Conservation (phyloP, 2,329 filamentous ascomycete genomes). For the Fusarium sp. region DNA sequence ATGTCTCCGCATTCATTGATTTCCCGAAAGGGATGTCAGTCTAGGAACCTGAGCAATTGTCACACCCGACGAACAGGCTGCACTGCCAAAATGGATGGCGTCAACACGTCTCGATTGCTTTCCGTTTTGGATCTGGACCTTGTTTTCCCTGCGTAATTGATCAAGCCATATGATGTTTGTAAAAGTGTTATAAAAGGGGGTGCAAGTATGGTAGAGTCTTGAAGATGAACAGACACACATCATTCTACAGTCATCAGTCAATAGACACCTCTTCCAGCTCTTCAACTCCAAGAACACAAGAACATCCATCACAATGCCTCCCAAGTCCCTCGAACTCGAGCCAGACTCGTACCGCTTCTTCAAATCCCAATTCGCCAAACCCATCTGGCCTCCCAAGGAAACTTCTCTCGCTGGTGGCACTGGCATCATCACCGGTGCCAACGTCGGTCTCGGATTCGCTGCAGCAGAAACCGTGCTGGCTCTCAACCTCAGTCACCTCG, state of each 20-base stretch:
- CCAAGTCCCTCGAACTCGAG: constrained; percentile 39
- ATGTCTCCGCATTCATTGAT: neutral
- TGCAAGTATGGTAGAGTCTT: neutral
- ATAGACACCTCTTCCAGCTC: neutral
- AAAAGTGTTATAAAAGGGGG: constrained; percentile 18
- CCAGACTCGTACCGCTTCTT: constrained; percentile 39
- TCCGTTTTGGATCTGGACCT: constrained; percentile 13
- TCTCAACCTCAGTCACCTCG: constrained; percentile 55
- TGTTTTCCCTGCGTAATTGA: neutral
- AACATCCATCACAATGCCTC: constrained; percentile 35
- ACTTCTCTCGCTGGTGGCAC: constrained; percentile 51
- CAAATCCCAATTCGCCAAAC: constrained; percentile 45
- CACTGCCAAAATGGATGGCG: neutral
- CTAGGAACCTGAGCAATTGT: neutral
- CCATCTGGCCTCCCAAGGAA: constrained; percentile 32
- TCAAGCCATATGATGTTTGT: neutral
- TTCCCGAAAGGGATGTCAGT: constrained; percentile 7
- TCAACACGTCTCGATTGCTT: constrained; percentile 28
- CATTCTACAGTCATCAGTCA: neutral
- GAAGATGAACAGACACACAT: neutral
- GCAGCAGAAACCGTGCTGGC: constrained; percentile 55
- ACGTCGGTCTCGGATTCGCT: constrained; percentile 63
- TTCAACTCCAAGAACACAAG: too few species aligned
- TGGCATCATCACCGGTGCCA: constrained; percentile 63
- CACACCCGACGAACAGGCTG: neutral